Conservation (phyloP, 768 basidiomycete species). For the Podaxis sp. region DNA sequence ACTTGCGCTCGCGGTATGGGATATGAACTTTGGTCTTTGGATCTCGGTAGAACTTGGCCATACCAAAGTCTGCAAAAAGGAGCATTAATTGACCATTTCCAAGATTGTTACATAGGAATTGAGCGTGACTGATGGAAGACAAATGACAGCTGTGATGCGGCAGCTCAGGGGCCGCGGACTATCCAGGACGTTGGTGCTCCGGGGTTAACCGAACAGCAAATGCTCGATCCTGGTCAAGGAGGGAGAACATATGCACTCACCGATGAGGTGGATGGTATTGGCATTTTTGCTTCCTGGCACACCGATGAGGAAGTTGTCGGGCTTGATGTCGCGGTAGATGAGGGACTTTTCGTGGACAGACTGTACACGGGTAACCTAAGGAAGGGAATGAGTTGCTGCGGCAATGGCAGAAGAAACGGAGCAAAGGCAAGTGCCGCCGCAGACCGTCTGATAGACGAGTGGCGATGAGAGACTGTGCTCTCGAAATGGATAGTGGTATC, state of each 20-base stretch:
- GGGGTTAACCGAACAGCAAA: slow-evolving; percentile 9
- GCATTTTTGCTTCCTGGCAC: slow-evolving; percentile 90
- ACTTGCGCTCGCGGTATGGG: slow-evolving; percentile 98
- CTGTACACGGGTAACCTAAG: slow-evolving; percentile 92
- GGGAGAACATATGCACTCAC: slow-evolving; percentile 42
- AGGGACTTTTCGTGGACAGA: slow-evolving; percentile 98
- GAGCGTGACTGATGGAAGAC: slow-evolving; percentile 9
- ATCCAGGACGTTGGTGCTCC: background rate
- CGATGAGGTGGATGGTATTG: slow-evolving; percentile 84
- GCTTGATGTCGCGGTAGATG: slow-evolving; percentile 99
- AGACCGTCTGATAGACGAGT: background rate
- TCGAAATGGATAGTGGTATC: background rate
- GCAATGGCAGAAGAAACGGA: background rate
- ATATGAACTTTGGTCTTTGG: slow-evolving; percentile 98
- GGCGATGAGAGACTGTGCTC: background rate
- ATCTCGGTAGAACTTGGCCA: slow-evolving; percentile 99
- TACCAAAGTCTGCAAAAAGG: slow-evolving; percentile 78
- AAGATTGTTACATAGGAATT: background rate
- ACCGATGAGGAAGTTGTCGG: slow-evolving; percentile 98
- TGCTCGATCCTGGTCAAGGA: slow-evolving; percentile 6
- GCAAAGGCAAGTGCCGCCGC: background rate
- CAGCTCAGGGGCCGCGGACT: slow-evolving; percentile 2
- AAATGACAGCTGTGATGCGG: slow-evolving; percentile 14
- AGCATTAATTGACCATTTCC: slow-evolving; percentile 15
- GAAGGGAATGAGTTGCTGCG: slow-evolving; percentile 10